Evolutionary conservation across 805 yeast genomes (phyloP).

Genomic region (Saccharomycopsis schoenii): DNA sequence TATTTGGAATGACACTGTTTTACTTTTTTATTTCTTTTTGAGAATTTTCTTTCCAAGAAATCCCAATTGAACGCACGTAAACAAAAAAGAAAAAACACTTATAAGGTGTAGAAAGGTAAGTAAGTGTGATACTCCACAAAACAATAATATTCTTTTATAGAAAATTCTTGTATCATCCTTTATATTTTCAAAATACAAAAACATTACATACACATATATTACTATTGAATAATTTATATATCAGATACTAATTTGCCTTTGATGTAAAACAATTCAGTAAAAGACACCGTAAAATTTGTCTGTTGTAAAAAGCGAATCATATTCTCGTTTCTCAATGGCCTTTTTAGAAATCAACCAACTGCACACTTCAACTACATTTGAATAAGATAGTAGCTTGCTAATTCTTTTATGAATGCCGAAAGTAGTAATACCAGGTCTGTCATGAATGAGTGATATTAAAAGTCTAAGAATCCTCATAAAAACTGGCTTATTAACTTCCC

Average conservation of each 20-base stretch:
- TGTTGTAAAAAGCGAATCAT: conserved; percentile 7
- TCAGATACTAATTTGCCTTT: too few relatives aligned
- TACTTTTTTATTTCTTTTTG: too few relatives aligned
- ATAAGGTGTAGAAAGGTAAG: too few relatives aligned
- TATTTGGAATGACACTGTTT: too few relatives aligned
- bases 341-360: conserved; percentile 8
- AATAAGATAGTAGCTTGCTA: conserved; percentile 14
- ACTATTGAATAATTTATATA: background rate
- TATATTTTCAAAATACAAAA: too few relatives aligned
- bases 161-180: too few relatives aligned
- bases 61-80: too few relatives aligned
- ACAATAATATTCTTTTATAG: too few relatives aligned
- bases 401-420: conserved; percentile 23
- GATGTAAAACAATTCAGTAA: background rate
- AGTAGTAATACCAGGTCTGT: conserved; percentile 46
- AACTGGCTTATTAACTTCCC: conserved; percentile 44
- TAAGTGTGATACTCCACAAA: too few relatives aligned
- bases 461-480: conserved; percentile 49
- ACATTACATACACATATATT: too few relatives aligned
- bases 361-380: conserved; percentile 7
- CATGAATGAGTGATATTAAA: conserved; percentile 34
- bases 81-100: too few relatives aligned
- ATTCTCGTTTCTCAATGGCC: background rate
- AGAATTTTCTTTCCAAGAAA: too few relatives aligned
- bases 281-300: conserved; percentile 4